phyloP scores from a whole-genome alignment of 352 stramenopile genomes.

The Pythium guiyangense region DNA sequence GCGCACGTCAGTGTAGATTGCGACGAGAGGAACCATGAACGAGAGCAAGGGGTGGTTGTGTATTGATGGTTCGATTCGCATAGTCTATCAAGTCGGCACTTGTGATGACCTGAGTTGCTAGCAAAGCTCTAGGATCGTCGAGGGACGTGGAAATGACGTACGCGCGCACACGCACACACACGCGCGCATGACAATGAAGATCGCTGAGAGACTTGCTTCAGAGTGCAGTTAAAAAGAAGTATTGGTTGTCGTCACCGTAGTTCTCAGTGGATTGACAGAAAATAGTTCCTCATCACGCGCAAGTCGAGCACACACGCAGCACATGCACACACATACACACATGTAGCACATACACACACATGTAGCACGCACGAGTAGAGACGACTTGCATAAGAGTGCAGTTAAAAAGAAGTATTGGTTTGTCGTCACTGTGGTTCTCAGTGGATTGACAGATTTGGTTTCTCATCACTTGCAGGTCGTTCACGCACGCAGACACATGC shows the following conservation, averaged over 20 bases:
- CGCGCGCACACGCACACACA: too few relatives aligned
- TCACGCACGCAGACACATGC: neutral
- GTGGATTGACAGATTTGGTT: conserved; percentile 72
- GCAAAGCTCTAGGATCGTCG: too few relatives aligned
- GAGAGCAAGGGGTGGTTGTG: too few relatives aligned
- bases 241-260: conserved; percentile 73
- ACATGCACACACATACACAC: conserved; percentile 2
- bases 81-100: too few relatives aligned
- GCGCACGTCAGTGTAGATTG: too few relatives aligned
- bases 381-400: conserved; percentile 65
- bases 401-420: conserved; percentile 84
- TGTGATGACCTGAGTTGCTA: too few relatives aligned
- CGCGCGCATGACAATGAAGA: too few relatives aligned
- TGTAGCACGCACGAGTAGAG: neutral
- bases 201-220: conserved; percentile 1
- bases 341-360: neutral
- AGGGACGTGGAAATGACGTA: too few relatives aligned
- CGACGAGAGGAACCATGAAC: too few relatives aligned
- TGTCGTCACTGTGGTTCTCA: conserved; percentile 75
- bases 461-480: conserved; percentile 58
- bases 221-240: conserved; percentile 76
- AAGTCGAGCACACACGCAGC: conserved; percentile 1
- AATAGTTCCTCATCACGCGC: conserved; percentile 69
- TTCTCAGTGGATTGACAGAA: conserved; percentile 83
- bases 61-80: too few relatives aligned